A percentile compares a stretch with the other conserved stretches of the same genome.
phyloP scores from a whole-genome alignment of 2,329 filamentous ascomycete species.

The Clonostachys rhizophaga region DNA sequence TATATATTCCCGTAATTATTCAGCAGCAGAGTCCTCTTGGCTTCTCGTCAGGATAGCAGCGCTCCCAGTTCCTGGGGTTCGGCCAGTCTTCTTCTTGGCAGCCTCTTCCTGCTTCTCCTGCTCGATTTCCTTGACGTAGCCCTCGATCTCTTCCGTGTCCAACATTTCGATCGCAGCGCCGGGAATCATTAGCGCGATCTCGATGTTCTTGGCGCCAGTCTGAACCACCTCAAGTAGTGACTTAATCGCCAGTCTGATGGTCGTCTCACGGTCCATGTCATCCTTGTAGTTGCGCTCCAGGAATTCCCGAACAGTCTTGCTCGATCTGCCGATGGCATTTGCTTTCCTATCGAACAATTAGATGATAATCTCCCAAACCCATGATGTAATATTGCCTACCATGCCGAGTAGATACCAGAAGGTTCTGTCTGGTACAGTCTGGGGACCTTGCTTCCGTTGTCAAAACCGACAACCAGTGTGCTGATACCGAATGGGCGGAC shows the following conservation, averaged over 20 bases:
- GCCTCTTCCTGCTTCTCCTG: slow-evolving; percentile 99
- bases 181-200: slow-evolving; percentile 97
- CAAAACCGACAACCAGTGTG: slow-evolving; percentile 97
- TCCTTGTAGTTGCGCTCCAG: slow-evolving; percentile 98
- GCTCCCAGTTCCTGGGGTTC: slow-evolving; percentile 63
- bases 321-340: slow-evolving; percentile 95
- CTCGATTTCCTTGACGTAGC: slow-evolving; percentile 98
- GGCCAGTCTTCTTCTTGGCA: slow-evolving; percentile 88
- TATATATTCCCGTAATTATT: slow-evolving; percentile 15
- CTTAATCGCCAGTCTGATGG: slow-evolving; percentile 96
- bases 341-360: slow-evolving; percentile 69
- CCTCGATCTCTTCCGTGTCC: slow-evolving; percentile 92
- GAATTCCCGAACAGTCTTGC: slow-evolving; percentile 98
- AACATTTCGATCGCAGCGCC: slow-evolving; percentile 91
- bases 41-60: slow-evolving; percentile 71
- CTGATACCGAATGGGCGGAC: slow-evolving; percentile 98
- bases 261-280: slow-evolving; percentile 92
- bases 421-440: slow-evolving; percentile 97
- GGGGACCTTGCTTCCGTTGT: slow-evolving; percentile 83
- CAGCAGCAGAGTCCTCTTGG: slow-evolving; percentile 31
- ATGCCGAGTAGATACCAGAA: slow-evolving; percentile 98
- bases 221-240: slow-evolving; percentile 97
- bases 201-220: slow-evolving; percentile 98
- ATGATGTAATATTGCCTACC: slow-evolving; percentile 49
- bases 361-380: not conserved